Percentiles rank a stretch among this genome's conserved stretches.
Evolutionary conservation across 2,329 filamentous ascomycete species (phyloP).

Genomic region (Penicillium vulpinum): DNA sequence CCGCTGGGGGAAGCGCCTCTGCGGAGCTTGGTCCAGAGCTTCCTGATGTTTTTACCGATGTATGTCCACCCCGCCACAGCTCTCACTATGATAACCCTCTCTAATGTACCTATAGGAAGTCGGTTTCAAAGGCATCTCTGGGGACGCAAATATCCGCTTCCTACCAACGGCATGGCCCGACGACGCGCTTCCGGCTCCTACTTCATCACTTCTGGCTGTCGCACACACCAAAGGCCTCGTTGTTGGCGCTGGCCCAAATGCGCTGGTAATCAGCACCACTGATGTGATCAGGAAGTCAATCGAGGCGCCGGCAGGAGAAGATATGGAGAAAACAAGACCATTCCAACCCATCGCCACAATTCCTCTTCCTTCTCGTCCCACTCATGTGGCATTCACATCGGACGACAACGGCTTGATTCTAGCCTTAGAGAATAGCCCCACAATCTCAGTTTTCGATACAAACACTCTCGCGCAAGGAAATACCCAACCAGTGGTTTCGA

Average conservation of each 20-base stretch:
- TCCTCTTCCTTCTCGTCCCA: slow-evolving; percentile 71
- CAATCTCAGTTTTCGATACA: slow-evolving; percentile 80
- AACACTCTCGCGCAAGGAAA: slow-evolving; percentile 65
- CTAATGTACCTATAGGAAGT: slow-evolving; percentile 56
- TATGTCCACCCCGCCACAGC: slow-evolving; percentile 38
- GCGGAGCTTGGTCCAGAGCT: slow-evolving; percentile 65
- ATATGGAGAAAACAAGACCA: slow-evolving; percentile 62
- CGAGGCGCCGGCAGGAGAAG: slow-evolving; percentile 56
- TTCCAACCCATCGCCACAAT: slow-evolving; percentile 76
- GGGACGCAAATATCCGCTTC: slow-evolving; percentile 77
- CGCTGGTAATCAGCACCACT: slow-evolving; percentile 73
- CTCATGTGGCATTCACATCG: slow-evolving; percentile 87
- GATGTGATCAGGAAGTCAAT: slow-evolving; percentile 77
- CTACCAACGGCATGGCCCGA: slow-evolving; percentile 75
- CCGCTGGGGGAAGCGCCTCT: slow-evolving; percentile 41
- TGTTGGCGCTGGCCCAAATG: slow-evolving; percentile 82
- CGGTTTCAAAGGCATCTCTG: slow-evolving; percentile 76
- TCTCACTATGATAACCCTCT: background rate
- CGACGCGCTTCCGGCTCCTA: slow-evolving; percentile 68
- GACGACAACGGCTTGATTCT: slow-evolving; percentile 83
- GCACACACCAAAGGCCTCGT: slow-evolving; percentile 77
- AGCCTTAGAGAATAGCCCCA: slow-evolving; percentile 76
- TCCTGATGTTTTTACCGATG: slow-evolving; percentile 78
- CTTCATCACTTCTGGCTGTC: slow-evolving; percentile 79
- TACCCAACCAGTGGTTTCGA: slow-evolving; percentile 68